These are phyloP conservation scores for Rhodomyrtus psidioides DNA, from an alignment of 441 rosid genomes.

Conservation along the genomic window DNA sequence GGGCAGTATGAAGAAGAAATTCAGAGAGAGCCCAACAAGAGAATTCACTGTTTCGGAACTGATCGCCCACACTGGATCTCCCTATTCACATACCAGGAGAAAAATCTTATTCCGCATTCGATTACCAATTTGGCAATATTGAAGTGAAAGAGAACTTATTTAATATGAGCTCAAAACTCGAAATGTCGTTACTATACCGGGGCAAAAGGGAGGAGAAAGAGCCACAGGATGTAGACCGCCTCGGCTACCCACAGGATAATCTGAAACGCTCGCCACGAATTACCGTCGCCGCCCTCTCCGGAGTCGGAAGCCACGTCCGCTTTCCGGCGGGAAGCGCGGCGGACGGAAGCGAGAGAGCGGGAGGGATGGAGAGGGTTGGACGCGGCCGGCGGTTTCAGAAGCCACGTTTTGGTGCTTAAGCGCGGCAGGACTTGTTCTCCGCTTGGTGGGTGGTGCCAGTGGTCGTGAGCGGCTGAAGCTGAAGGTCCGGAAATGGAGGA, in stretches of 20 bases:
- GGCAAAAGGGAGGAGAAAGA: constrained; percentile 85
- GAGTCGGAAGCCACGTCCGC: constrained; percentile 7
- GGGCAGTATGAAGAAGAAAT: constrained; percentile 92
- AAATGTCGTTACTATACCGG: constrained; percentile 39
- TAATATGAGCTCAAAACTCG: not conserved
- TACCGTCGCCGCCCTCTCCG: constrained; percentile 19
- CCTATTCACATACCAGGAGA: constrained; percentile 25
- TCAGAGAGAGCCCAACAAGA: constrained; percentile 72
- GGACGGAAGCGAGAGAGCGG: constrained; percentile 4
- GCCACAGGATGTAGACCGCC: constrained; percentile 83
- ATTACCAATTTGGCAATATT: not conserved
- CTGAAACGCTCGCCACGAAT: constrained; percentile 26
- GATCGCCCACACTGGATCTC: constrained; percentile 93
- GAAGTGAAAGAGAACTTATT: not conserved
- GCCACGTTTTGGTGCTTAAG: constrained; percentile 5
- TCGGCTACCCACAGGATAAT: constrained; percentile 55
- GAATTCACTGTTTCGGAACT: constrained; percentile 64
- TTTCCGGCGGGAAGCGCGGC: constrained; percentile 45
- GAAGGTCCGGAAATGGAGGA: not conserved
- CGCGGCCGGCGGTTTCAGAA: not conserved
- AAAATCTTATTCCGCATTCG: not conserved
- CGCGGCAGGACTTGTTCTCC: not conserved
- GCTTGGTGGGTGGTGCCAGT: not conserved
- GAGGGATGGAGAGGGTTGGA: not conserved
- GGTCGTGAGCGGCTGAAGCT: not conserved